Evolutionary conservation across 176 grass and related monocot genomes (phyloP).

Genomic region (Rhynchospora breviuscula): DNA sequence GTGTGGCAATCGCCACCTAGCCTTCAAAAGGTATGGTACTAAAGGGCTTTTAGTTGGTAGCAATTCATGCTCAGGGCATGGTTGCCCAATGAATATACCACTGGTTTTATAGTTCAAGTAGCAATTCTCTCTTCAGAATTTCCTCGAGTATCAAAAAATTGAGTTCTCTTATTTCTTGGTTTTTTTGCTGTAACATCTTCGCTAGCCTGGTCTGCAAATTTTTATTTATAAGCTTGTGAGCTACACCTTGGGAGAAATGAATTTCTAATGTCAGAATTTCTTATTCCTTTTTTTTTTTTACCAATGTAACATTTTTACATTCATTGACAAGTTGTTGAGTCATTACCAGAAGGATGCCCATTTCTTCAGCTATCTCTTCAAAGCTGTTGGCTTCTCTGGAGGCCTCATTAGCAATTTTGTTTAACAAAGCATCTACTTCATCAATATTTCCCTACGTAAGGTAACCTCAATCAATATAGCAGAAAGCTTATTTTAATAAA

Average conservation of each 20-base stretch:
- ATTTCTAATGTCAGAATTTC: background rate
- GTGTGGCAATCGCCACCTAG: too few relatives aligned
- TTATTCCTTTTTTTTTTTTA: background rate
- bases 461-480: background rate
- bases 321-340: too few relatives aligned
- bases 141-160: too few relatives aligned
- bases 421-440: slow-evolving; percentile 22
- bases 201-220: slow-evolving; percentile 32
- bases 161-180: slow-evolving; percentile 35
- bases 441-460: slow-evolving; percentile 33
- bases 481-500: background rate
- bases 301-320: background rate
- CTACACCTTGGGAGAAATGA: background rate
- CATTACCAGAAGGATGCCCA: slow-evolving; percentile 3
- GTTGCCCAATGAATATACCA: too few relatives aligned
- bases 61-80: too few relatives aligned
- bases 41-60: too few relatives aligned
- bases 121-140: slow-evolving; percentile 32
- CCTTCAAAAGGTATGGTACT: too few relatives aligned
- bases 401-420: slow-evolving; percentile 28
- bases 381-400: slow-evolving; percentile 31
- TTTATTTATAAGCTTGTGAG: background rate
- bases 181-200: slow-evolving; percentile 24
- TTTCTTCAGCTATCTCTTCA: slow-evolving; percentile 23
- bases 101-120: too few relatives aligned